Base-by-base conservation (phyloP, 2,329 filamentous ascomycete genomes). In the Diaporthe australafricana region DNA sequence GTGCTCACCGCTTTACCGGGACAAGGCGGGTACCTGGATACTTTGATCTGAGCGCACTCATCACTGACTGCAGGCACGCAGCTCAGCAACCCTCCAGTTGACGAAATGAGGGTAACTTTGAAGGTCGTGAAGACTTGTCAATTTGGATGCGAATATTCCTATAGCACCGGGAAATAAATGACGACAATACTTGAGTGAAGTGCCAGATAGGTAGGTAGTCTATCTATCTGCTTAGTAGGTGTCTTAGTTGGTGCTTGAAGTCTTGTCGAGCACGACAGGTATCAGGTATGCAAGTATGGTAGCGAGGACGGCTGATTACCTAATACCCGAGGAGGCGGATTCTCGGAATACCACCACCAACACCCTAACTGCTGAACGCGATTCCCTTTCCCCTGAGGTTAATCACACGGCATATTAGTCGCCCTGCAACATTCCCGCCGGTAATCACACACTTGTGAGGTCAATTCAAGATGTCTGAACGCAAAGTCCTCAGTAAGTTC, bases 391-490 rank as follows among this genome's bases (percentile, higher is more conserved):
- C 38, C 11, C 38, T 40, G 8, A 5, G 38, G 14, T 40, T 8
- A 3, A 8, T 3, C 38, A 40, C 38, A 40, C 38, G 38, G 14
- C 38, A 40, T 3, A 11, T 3, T 11, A 40, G 38, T 40, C 38
- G 11, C 38, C 8, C 14, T 11, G 14, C 8, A 40, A 8, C 6
- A 40, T 16, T 40, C 14, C 5, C 38, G 11, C 38, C 38, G 38
- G 38, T 40, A 14, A 5, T 14, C 6, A 40, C 14, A 40, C 38
- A 40, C 14, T 40, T 11, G 38, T 40, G 6, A 40, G 38, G 9
- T 2, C 22, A 5, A 32, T 8, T 57, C 69, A 72, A 53, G 32
- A 96, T 96, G 94, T 95, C 94, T 76, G 94, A 97, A 85, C 91
- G 94, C 78, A 96, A 96, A 84, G 94, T 96, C 62, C 87, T 95